A percentile compares a stretch with the other conserved stretches of the same genome.
phyloP scores from a whole-genome alignment of 306 rosid genomes.

The Cucurbita ficifolia region DNA sequence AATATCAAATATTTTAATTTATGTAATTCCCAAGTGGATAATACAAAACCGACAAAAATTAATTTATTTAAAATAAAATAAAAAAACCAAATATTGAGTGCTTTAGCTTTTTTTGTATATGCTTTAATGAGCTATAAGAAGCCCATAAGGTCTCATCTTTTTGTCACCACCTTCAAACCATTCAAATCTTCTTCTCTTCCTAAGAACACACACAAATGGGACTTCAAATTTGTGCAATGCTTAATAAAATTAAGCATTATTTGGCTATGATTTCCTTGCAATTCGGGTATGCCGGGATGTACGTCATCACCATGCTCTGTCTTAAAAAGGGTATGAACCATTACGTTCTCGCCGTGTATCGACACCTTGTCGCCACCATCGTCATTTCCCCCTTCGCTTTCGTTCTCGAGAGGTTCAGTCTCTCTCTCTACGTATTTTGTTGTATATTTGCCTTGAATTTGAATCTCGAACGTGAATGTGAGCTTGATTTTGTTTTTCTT shows the following conservation, averaged over 20 bases:
- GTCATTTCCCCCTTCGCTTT: slow-evolving; percentile 68
- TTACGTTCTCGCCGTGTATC: slow-evolving; percentile 70
- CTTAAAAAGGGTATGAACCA: slow-evolving; percentile 89
- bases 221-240: slow-evolving; percentile 16
- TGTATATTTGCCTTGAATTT: not conserved
- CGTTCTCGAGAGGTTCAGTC: slow-evolving; percentile 55
- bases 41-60: not conserved
- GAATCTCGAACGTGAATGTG: not conserved
- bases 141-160: not conserved
- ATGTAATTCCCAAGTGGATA: not conserved
- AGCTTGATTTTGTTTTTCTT: not conserved
- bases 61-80: too few species aligned
- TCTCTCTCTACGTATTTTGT: not conserved
- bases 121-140: slow-evolving; percentile 3
- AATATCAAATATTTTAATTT: too few species aligned
- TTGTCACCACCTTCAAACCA: not conserved
- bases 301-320: slow-evolving; percentile 70
- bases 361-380: slow-evolving; percentile 63
- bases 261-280: slow-evolving; percentile 79
- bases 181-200: not conserved
- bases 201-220: slow-evolving; percentile 26
- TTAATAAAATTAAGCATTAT: slow-evolving; percentile 51
- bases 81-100: not conserved
- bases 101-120: not conserved
- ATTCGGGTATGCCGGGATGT: slow-evolving; percentile 91